A percentile compares a stretch with the other conserved stretches of the same genome.
Evolutionary conservation across 2,329 filamentous ascomycete genomes (phyloP).

Genomic region (Phaeomoniella chlamydospora): DNA sequence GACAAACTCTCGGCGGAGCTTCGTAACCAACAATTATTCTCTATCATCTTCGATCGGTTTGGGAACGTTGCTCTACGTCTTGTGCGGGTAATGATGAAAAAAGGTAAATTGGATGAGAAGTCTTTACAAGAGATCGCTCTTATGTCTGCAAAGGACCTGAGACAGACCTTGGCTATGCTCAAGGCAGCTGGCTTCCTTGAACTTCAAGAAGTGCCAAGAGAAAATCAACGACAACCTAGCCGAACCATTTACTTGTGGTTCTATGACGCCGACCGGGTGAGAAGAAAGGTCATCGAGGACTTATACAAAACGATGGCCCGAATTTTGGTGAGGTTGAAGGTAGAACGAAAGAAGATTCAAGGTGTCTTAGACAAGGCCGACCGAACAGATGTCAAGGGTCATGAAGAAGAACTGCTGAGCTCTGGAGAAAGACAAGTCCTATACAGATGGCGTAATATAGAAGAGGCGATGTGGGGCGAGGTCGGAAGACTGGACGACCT

Average conservation of each 20-base stretch:
- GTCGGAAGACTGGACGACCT: slow-evolving; percentile 71
- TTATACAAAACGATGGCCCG: slow-evolving; percentile 84
- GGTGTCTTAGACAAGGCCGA: slow-evolving; percentile 69
- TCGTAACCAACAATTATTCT: slow-evolving; percentile 66
- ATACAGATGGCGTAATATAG: slow-evolving; percentile 45
- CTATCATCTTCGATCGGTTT: slow-evolving; percentile 63
- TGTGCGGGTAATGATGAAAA: slow-evolving; percentile 67
- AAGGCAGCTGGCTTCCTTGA: slow-evolving; percentile 78
- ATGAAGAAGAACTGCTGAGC: slow-evolving; percentile 67
- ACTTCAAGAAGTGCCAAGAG: slow-evolving; percentile 85
- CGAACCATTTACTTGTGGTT: slow-evolving; percentile 86
- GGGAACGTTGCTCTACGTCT: slow-evolving; percentile 66
- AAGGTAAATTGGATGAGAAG: slow-evolving; percentile 92
- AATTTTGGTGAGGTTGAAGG: slow-evolving; percentile 63
- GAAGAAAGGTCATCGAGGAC: slow-evolving; percentile 58
- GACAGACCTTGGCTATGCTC: slow-evolving; percentile 71
- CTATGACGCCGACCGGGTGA: slow-evolving; percentile 63
- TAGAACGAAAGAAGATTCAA: slow-evolving; percentile 58
- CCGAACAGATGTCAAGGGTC: slow-evolving; percentile 71
- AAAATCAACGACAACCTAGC: slow-evolving; percentile 65
- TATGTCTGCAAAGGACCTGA: slow-evolving; percentile 72
- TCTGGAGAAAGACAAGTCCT: slow-evolving; percentile 57
- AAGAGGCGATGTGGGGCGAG: slow-evolving; percentile 63
- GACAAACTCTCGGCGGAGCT: slow-evolving; percentile 55
- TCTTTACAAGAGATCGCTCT: slow-evolving; percentile 66